Evolutionary conservation across 2,329 filamentous ascomycete genomes (phyloP).

Genomic region (Bipolaris oryzae): DNA sequence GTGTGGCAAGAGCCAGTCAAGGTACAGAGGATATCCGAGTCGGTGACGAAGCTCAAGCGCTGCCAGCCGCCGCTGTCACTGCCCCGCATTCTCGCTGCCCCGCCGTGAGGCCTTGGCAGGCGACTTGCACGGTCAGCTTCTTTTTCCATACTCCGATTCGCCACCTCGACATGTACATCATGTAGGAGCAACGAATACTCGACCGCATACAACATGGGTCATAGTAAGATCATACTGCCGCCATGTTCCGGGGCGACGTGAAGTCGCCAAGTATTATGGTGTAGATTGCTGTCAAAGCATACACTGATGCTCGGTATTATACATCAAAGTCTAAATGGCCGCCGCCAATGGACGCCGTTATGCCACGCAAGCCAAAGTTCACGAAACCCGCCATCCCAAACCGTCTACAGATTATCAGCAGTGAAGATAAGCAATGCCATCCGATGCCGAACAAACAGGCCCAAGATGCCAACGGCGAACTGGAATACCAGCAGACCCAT

Average conservation of each 20-base stretch:
- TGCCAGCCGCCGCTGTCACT: conserved; percentile 1
- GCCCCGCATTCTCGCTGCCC: conserved; percentile 27
- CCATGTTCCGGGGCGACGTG: background rate
- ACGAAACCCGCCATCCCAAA: background rate
- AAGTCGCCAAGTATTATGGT: background rate
- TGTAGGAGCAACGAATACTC: background rate
- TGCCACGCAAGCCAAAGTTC: background rate
- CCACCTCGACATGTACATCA: conserved; percentile 3
- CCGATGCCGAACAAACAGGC: conserved; percentile 82
- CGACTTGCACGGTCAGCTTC: conserved; percentile 17
- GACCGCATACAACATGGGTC: background rate
- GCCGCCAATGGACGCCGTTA: background rate
- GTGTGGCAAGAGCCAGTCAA: conserved; percentile 2
- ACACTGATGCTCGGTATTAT: background rate
- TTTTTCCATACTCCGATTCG: conserved; percentile 26
- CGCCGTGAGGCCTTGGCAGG: background rate
- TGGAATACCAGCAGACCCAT: conserved; percentile 82
- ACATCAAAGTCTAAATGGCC: background rate
- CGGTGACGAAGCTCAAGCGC: conserved; percentile 26
- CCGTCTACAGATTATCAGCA: conserved; percentile 71
- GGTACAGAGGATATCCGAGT: conserved; percentile 5
- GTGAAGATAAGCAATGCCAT: conserved; percentile 88
- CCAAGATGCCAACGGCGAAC: conserved; percentile 74
- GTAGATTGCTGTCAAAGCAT: background rate
- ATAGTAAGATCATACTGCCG: background rate